phyloP scores from a whole-genome alignment of 2,329 filamentous ascomycete species.

The Fusarium abutilonis region DNA sequence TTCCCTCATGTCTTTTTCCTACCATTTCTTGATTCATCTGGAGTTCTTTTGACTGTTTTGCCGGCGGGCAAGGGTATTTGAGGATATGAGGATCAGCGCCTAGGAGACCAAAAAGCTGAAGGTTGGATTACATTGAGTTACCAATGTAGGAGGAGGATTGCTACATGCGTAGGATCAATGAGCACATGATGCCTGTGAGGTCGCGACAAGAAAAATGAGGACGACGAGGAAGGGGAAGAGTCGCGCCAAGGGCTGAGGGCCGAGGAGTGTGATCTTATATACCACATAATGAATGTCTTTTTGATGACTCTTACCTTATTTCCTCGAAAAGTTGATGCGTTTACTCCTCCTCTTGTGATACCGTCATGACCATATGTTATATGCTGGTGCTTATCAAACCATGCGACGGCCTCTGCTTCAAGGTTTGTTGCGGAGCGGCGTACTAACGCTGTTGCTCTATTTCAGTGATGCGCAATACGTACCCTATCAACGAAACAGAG shows the following conservation, averaged over 20 bases:
- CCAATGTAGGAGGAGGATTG: slow-evolving; percentile 9
- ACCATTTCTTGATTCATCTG: slow-evolving; percentile 26
- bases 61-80: slow-evolving; percentile 24
- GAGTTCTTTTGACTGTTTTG: slow-evolving; percentile 30
- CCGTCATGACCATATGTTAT: too few relatives aligned
- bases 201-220: slow-evolving; percentile 1
- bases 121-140: slow-evolving; percentile 17
- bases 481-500: too few relatives aligned
- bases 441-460: too few relatives aligned
- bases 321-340: neutral
- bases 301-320: neutral
- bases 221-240: slow-evolving; percentile 7
- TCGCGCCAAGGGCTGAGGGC: slow-evolving; percentile 13
- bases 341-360: neutral
- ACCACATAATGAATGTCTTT: slow-evolving; percentile 37
- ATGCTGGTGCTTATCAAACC: too few relatives aligned
- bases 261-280: slow-evolving; percentile 21
- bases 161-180: slow-evolving; percentile 13
- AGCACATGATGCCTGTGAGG: slow-evolving; percentile 15
- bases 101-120: slow-evolving; percentile 30
- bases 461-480: too few relatives aligned
- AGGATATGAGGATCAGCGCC: slow-evolving; percentile 23
- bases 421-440: too few relatives aligned
- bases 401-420: too few relatives aligned
- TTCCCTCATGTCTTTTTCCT: slow-evolving; percentile 23